Evolutionary conservation across 805 yeast species (phyloP), one percentile per base, ranked within the genome.

Genomic region (Starmerella floricola): DNA sequence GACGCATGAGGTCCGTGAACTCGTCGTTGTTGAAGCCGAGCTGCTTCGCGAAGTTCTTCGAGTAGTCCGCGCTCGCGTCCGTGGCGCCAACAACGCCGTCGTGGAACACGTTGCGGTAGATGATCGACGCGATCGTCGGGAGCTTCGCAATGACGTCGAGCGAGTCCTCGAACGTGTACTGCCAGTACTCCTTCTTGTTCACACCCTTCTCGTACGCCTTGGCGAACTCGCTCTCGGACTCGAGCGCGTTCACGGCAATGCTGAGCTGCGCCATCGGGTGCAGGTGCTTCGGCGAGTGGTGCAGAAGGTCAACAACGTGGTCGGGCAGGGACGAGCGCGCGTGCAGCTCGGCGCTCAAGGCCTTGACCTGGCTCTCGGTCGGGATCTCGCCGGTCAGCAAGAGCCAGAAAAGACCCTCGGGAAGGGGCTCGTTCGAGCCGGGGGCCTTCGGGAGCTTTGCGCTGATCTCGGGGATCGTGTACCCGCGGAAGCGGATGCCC

Each of bases 261-360:
- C 86, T 76, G 61, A 81, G 78, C 68, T 81, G 93, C 42, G 93
- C 87, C 93, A 81, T 81, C 66, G 93, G 91, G 66, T 82, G 91
- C 58, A 82, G 69, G 60, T 73, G 65, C 48, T 77, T 68, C 60
- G 93, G 93, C 52, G 79, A 71, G 58, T 74, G 71, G 70, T 80
- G 86, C 53, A 81, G 68, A 48, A 80, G 63, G 55, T 76, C 79
- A 56, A 67, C 71, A 51, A 81, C 88, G 62, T 81, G 87, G 59
- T 76, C 76, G 61, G 93, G 93, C 54, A 81, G 66, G 55, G 73
- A 73, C 30, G 86, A 67, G 66, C 86, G 78, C 42, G 84, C 79
- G 54, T 86, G 86, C 51, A 82, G 69, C 65, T 81, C 91, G 44
- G 74, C 78, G 47, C 82, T 73, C 44, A 81, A 72, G 18, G 78